These are phyloP conservation scores for Marchantia paleacea DNA, from an alignment of 225 moss, liverwort and hornwort genomes.

Conservation along the genomic window DNA sequence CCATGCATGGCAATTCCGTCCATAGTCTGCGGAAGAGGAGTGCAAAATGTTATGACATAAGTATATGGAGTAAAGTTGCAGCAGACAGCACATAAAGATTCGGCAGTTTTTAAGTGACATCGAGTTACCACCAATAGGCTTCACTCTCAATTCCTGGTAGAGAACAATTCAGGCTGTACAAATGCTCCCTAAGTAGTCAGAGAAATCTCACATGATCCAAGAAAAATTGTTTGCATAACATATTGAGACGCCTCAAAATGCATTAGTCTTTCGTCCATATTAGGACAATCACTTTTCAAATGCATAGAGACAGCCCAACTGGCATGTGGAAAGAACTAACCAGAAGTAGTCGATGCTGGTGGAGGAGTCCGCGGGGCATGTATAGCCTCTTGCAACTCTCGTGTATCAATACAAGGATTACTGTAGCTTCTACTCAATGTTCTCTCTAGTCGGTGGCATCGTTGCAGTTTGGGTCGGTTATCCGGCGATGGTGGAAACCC, in stretches of 20 bases:
- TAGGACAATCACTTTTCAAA: not conserved
- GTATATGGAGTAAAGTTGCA: no score
- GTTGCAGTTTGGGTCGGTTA: constrained; percentile 21
- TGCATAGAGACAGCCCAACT: not conserved
- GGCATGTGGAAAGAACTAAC: constrained; percentile 15
- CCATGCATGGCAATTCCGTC: constrained; percentile 15
- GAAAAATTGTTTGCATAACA: not conserved
- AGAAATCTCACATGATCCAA: not conserved
- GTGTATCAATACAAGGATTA: constrained; percentile 17
- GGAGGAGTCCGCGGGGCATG: constrained; percentile 26
- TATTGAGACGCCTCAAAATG: no score
- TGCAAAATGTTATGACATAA: no score
- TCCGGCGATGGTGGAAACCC: constrained; percentile 5
- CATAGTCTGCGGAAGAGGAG: constrained; percentile 12
- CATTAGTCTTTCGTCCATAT: not conserved
- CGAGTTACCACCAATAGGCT: no score
- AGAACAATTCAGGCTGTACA: no score
- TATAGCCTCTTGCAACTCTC: constrained; percentile 17
- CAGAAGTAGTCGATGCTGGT: constrained; percentile 10
- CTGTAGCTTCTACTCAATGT: constrained; percentile 29
- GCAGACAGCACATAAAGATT: no score
- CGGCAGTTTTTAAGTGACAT: no score
- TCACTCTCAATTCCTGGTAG: no score
- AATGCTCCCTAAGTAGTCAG: not conserved
- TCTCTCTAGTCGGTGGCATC: constrained; percentile 31